Evolutionary conservation across 805 yeast genomes (phyloP).

Genomic region (Starmerella apis): DNA sequence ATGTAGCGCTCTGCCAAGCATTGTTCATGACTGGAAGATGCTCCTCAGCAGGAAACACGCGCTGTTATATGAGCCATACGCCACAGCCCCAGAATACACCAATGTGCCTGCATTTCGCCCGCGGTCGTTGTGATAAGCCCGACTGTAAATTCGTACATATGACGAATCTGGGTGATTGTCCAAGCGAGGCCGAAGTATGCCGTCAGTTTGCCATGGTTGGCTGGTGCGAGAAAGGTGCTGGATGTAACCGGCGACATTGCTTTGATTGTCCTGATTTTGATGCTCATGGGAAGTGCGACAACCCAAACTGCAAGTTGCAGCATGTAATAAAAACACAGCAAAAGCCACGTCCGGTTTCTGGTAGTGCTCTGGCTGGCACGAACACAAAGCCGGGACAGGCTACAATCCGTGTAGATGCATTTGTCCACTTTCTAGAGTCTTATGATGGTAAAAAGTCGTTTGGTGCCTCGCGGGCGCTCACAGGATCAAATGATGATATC

Average conservation of each 20-base stretch:
- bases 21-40: slow-evolving; percentile 41
- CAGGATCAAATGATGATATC: slow-evolving; percentile 6
- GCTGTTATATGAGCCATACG: slow-evolving; percentile 48
- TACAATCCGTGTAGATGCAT: neutral
- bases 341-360: neutral
- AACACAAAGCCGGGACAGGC: neutral
- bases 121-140: slow-evolving; percentile 40
- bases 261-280: slow-evolving; percentile 64
- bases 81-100: slow-evolving; percentile 53
- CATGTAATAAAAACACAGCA: slow-evolving; percentile 32
- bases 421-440: slow-evolving; percentile 1
- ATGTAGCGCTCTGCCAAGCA: slow-evolving; percentile 46
- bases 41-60: slow-evolving; percentile 28
- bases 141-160: slow-evolving; percentile 46
- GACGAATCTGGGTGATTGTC: slow-evolving; percentile 32
- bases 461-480: neutral
- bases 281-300: slow-evolving; percentile 48
- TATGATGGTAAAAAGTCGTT: neutral
- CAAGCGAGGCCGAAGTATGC: slow-evolving; percentile 39
- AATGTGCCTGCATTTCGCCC: slow-evolving; percentile 44
- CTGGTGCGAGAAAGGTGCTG: slow-evolving; percentile 51
- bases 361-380: neutral
- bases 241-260: slow-evolving; percentile 48
- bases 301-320: slow-evolving; percentile 43
- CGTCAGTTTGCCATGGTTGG: slow-evolving; percentile 60